Conservation (phyloP, 108 stramenopile species). For the Nitzschia sp. region DNA sequence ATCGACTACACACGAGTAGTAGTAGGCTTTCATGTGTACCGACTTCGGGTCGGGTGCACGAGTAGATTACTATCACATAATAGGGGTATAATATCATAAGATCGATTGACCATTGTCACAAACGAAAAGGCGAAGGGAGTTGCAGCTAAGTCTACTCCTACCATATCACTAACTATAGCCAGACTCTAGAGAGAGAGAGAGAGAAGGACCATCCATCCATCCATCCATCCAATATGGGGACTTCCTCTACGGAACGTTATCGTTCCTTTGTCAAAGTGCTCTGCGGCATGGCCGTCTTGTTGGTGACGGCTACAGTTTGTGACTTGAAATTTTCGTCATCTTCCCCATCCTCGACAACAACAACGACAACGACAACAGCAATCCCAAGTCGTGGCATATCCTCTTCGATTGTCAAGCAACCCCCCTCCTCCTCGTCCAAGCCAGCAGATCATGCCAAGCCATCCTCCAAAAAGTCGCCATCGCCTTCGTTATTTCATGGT, state of each 20-base stretch:
- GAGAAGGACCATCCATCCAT: too few species aligned
- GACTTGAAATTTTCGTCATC: neutral
- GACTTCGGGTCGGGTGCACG: too few species aligned
- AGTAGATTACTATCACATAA: too few species aligned
- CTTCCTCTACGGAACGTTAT: neutral
- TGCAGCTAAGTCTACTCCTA: too few species aligned
- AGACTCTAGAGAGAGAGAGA: too few species aligned
- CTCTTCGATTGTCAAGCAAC: too few species aligned
- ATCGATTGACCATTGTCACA: too few species aligned
- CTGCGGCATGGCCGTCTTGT: neutral
- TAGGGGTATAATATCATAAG: too few species aligned
- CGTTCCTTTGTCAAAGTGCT: neutral
- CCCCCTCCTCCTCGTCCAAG: neutral
- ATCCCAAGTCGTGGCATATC: neutral
- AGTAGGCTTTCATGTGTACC: too few species aligned
- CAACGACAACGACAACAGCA: neutral
- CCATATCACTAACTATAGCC: too few species aligned
- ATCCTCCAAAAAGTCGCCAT: neutral
- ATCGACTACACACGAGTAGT: too few species aligned
- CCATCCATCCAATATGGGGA: neutral
- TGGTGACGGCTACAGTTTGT: neutral
- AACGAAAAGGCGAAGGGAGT: too few species aligned
- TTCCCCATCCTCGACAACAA: slow-evolving; percentile 1
- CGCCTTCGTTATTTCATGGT: neutral
- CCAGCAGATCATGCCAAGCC: neutral